Evolutionary conservation across 2,329 filamentous ascomycete genomes (phyloP).

Genomic region (Clonostachys byssicola): DNA sequence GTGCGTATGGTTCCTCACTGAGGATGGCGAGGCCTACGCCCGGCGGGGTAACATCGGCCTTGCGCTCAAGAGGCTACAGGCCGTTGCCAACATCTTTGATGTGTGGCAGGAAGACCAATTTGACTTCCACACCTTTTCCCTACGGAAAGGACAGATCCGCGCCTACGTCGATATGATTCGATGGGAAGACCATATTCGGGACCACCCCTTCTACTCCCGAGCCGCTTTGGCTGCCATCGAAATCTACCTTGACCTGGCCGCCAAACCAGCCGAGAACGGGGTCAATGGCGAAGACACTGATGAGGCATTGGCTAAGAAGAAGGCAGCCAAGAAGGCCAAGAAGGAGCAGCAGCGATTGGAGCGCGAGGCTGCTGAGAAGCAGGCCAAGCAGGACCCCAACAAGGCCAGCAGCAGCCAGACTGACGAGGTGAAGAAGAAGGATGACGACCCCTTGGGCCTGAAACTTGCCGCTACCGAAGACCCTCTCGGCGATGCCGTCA

Average conservation of each 20-base stretch:
- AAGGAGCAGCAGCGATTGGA: conserved; percentile 65
- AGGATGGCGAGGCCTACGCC: conserved; percentile 87
- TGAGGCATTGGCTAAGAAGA: conserved; percentile 70
- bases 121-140: conserved; percentile 95
- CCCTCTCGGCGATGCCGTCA: conserved; percentile 81
- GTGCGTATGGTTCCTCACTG: conserved; percentile 93
- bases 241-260: conserved; percentile 75
- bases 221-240: conserved; percentile 78
- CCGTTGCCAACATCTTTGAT: conserved; percentile 89
- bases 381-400: conserved; percentile 78
- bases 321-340: conserved; percentile 84
- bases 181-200: conserved; percentile 88
- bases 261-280: conserved; percentile 62
- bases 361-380: conserved; percentile 74
- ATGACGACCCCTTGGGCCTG: conserved; percentile 80
- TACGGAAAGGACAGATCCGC: conserved; percentile 93
- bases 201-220: conserved; percentile 89
- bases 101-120: conserved; percentile 98
- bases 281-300: conserved; percentile 52
- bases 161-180: conserved; percentile 94
- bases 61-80: conserved; percentile 87
- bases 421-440: conserved; percentile 76
- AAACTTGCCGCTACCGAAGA: conserved; percentile 78
- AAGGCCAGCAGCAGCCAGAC: conserved; percentile 63
- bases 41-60: conserved; percentile 79